Percentiles rank a stretch among this genome's conserved stretches.
phyloP scores from a whole-genome alignment of 495 filamentous ascomycete species.

The Aspergillus incahuasiensis region DNA sequence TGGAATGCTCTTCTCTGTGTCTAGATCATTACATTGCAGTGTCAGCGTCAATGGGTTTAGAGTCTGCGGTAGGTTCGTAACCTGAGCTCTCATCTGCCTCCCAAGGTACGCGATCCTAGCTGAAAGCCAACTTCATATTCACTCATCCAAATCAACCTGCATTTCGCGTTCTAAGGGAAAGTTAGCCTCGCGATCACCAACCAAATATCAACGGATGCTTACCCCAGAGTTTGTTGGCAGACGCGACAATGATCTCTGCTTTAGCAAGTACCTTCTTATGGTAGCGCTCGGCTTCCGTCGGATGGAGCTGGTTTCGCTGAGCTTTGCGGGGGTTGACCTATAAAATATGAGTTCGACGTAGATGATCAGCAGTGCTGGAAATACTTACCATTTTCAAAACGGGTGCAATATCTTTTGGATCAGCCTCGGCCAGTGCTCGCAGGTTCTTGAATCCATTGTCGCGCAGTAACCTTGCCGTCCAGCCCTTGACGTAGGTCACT shows the following conservation, averaged over 20 bases:
- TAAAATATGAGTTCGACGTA: too few relatives aligned
- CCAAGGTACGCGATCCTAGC: too few relatives aligned
- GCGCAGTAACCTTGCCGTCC: constrained; percentile 69
- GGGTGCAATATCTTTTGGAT: constrained; percentile 63
- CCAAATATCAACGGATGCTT: constrained; percentile 20
- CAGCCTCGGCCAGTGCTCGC: constrained; percentile 61
- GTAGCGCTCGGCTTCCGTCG: constrained; percentile 58
- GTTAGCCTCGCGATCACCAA: neutral
- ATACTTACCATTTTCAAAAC: constrained; percentile 62
- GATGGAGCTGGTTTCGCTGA: constrained; percentile 53
- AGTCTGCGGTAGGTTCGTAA: too few relatives aligned
- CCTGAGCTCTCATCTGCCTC: too few relatives aligned
- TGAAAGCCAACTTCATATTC: neutral
- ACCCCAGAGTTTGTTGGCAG: constrained; percentile 73
- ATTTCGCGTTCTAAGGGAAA: constrained; percentile 36
- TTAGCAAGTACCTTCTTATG: constrained; percentile 59
- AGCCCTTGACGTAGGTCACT: constrained; percentile 73
- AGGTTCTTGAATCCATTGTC: constrained; percentile 72
- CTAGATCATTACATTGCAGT: neutral
- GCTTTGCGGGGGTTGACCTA: constrained; percentile 49
- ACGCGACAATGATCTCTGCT: constrained; percentile 63
- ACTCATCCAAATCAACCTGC: constrained; percentile 42
- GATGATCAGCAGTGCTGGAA: too few relatives aligned
- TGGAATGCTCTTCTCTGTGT: neutral
- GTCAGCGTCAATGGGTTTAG: too few relatives aligned